A percentile compares a stretch with the other conserved stretches of the same genome.
Conservation (phyloP, 192 early-diverging fungal species). For the Globomyces pollinis-pini region DNA sequence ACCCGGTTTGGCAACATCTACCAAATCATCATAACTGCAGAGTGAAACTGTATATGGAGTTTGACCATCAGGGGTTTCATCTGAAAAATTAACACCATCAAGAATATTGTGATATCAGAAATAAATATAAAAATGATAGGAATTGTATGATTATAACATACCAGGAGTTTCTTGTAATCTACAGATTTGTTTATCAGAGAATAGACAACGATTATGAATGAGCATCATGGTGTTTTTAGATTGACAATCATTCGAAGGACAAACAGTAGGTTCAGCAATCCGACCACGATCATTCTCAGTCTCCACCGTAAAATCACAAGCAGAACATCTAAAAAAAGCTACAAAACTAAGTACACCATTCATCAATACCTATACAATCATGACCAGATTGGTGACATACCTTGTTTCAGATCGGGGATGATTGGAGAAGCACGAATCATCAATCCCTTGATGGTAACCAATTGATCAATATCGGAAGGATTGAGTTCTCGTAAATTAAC, state of each 20-base stretch:
- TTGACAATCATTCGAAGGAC: conserved; percentile 76
- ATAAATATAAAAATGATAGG: background rate
- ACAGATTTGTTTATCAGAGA: conserved; percentile 88
- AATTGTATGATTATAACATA: conserved; percentile 42
- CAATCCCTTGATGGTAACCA: conserved; percentile 90
- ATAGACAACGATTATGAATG: conserved; percentile 90
- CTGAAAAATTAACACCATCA: too few relatives aligned
- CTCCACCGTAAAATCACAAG: conserved; percentile 75
- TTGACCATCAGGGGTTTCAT: conserved; percentile 91
- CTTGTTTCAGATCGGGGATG: conserved; percentile 89
- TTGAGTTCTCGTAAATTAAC: conserved; percentile 92
- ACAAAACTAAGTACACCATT: conserved; percentile 2
- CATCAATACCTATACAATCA: background rate
- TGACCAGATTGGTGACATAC: conserved; percentile 42
- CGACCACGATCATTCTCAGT: conserved; percentile 81
- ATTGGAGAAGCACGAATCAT: conserved; percentile 85
- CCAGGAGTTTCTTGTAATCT: conserved; percentile 95
- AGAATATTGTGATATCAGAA: too few relatives aligned
- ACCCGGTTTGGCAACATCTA: conserved; percentile 87
- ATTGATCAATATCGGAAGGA: conserved; percentile 94
- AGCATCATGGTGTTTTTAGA: conserved; percentile 76
- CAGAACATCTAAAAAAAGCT: conserved; percentile 90
- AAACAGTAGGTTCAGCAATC: conserved; percentile 77
- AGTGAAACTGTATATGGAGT: conserved; percentile 95
- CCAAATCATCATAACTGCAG: conserved; percentile 87